Conservation (phyloP, 768 basidiomycete species). For the Russula foetens region DNA sequence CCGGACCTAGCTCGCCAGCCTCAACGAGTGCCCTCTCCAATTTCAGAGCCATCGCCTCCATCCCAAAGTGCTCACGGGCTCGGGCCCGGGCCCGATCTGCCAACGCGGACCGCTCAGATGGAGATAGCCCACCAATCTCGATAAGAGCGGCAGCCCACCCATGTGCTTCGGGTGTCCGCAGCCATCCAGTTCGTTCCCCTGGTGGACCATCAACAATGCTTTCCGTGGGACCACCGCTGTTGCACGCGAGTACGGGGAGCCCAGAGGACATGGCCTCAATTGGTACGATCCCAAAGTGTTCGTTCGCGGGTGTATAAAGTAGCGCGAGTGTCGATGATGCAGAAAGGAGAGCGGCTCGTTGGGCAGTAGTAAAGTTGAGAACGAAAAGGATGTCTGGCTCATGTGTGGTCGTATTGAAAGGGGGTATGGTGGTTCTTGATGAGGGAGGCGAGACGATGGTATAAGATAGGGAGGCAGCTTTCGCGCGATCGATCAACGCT, state of each 20-base stretch:
- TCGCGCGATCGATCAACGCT: conserved; percentile 51
- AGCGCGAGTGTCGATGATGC: conserved; percentile 60
- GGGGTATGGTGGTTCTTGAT: conserved; percentile 30
- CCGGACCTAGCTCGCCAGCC: conserved; percentile 48
- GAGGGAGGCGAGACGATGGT: conserved; percentile 45
- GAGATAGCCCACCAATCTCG: conserved; percentile 44
- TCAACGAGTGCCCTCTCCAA: conserved; percentile 48
- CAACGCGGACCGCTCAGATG: conserved; percentile 39
- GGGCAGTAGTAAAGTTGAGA: conserved; percentile 82
- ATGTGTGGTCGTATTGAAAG: conserved; percentile 30
- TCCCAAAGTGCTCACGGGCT: conserved; percentile 60
- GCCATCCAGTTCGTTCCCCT: conserved; percentile 65
- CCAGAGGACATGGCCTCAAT: conserved; percentile 93
- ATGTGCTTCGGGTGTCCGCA: conserved; percentile 50
- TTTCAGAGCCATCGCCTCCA: conserved; percentile 61
- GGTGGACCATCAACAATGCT: conserved; percentile 47
- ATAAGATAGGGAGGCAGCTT: conserved; percentile 48
- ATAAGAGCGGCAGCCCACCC: conserved; percentile 65
- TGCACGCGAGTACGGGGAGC: conserved; percentile 80
- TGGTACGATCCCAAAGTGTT: conserved; percentile 96
- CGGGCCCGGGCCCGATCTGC: conserved; percentile 48
- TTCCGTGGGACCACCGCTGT: conserved; percentile 87
- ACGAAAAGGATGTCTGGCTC: conserved; percentile 73
- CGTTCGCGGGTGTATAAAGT: conserved; percentile 90
- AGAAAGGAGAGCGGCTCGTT: conserved; percentile 75